A percentile compares a stretch with the other conserved stretches of the same genome.
Conservation (phyloP, 2,329 filamentous ascomycete species). For the Penicillium sp. region DNA sequence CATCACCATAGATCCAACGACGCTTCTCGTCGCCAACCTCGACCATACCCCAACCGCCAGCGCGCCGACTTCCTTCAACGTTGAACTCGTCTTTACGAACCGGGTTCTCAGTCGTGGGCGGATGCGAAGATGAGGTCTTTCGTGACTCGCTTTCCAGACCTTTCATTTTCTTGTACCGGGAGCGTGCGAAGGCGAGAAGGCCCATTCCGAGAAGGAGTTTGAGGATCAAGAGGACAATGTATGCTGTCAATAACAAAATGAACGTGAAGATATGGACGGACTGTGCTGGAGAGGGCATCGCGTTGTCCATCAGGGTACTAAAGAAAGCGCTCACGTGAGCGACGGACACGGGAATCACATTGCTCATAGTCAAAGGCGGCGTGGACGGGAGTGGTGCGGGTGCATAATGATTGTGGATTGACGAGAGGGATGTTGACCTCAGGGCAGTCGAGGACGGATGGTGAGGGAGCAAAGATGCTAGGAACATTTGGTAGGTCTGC, state of each 20-base stretch:
- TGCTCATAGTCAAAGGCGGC: conserved; percentile 61
- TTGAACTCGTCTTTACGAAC: conserved; percentile 51
- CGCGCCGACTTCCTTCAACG: conserved; percentile 72
- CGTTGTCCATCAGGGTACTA: conserved; percentile 45
- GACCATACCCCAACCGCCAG: conserved; percentile 81
- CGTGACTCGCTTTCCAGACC: conserved; percentile 55
- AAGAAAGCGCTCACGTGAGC: conserved; percentile 44
- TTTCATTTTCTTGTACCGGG: conserved; percentile 81
- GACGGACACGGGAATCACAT: conserved; percentile 61
- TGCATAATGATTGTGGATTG: conserved; percentile 54
- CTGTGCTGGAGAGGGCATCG: conserved; percentile 47
- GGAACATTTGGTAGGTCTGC: conserved; percentile 98
- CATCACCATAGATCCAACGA: conserved; percentile 84
- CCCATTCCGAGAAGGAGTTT: conserved; percentile 89
- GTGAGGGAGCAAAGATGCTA: conserved; percentile 80
- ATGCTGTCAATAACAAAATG: conserved; percentile 80
- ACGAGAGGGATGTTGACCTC: conserved; percentile 45
- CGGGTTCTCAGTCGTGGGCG: conserved; percentile 20
- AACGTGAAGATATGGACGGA: conserved; percentile 62
- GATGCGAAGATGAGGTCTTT: conserved; percentile 11
- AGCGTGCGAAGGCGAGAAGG: conserved; percentile 76
- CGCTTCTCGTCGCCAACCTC: conserved; percentile 88
- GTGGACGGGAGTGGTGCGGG: conserved; percentile 68
- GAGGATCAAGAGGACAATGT: conserved; percentile 79
- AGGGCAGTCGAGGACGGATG: conserved; percentile 57